These are phyloP conservation scores for Termitomyces sp. DNA, from an alignment of 768 basidiomycete genomes.

Conservation along the genomic window DNA sequence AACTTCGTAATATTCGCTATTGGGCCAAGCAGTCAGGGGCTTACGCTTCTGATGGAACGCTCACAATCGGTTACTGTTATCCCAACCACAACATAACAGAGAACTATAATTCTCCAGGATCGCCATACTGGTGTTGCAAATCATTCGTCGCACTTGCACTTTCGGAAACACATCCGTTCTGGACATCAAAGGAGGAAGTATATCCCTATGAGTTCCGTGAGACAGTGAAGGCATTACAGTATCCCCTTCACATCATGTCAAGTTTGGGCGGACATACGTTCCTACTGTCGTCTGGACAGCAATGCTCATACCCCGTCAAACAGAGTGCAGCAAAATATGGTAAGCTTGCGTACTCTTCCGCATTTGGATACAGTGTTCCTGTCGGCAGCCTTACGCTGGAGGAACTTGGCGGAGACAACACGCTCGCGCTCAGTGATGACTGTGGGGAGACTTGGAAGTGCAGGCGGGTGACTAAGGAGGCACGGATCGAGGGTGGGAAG, in stretches of 20 bases:
- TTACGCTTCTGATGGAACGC: slow-evolving; percentile 55
- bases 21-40: slow-evolving; percentile 64
- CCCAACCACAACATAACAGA: slow-evolving; percentile 74
- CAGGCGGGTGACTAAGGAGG: slow-evolving; percentile 56
- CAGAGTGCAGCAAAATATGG: slow-evolving; percentile 78
- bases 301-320: slow-evolving; percentile 74
- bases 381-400: slow-evolving; percentile 63
- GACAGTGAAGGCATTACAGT: slow-evolving; percentile 44
- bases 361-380: slow-evolving; percentile 73
- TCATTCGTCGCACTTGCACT: slow-evolving; percentile 65
- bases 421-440: slow-evolving; percentile 67
- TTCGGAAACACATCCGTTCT: slow-evolving; percentile 66
- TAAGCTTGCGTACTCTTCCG: slow-evolving; percentile 71
- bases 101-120: slow-evolving; percentile 76
- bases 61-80: slow-evolving; percentile 68
- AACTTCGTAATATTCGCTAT: slow-evolving; percentile 66
- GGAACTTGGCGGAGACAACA: slow-evolving; percentile 65
- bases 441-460: slow-evolving; percentile 69
- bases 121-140: slow-evolving; percentile 80
- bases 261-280: slow-evolving; percentile 62
- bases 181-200: slow-evolving; percentile 59
- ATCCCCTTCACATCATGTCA: slow-evolving; percentile 65
- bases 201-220: slow-evolving; percentile 46
- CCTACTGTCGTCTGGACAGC: slow-evolving; percentile 72
- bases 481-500: slow-evolving; percentile 43